Percentiles rank a stretch among this genome's conserved stretches.
These are phyloP conservation scores for Senecio squalidus DNA, from an alignment of 140 eudicot species.

Conservation along the genomic window DNA sequence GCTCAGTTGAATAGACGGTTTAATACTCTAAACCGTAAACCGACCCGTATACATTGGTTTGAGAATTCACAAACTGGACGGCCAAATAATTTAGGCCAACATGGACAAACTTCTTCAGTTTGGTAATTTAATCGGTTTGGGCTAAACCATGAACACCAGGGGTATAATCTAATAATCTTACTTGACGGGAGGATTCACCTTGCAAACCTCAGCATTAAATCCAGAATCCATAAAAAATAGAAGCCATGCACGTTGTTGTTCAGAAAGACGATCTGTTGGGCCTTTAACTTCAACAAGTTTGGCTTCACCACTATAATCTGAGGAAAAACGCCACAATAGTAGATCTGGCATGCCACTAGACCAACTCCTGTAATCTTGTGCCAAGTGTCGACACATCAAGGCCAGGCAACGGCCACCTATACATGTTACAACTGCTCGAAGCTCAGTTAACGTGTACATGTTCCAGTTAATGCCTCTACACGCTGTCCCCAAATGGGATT, in stretches of 20 bases:
- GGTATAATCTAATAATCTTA: slow-evolving; percentile 14
- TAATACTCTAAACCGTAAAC: neutral
- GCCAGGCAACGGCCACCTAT: slow-evolving; percentile 81
- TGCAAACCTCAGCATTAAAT: slow-evolving; percentile 76
- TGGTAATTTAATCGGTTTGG: neutral
- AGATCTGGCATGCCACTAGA: slow-evolving; percentile 96
- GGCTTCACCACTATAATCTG: slow-evolving; percentile 80
- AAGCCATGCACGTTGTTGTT: slow-evolving; percentile 96
- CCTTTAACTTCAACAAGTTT: slow-evolving; percentile 97
- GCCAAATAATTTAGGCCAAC: neutral
- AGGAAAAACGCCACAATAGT: slow-evolving; percentile 73
- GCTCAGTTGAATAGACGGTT: neutral
- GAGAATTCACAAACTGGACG: neutral
- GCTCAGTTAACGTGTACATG: slow-evolving; percentile 53
- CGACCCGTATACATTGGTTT: neutral
- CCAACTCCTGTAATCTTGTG: slow-evolving; percentile 93
- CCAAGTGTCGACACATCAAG: slow-evolving; percentile 66
- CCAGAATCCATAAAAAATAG: slow-evolving; percentile 86
- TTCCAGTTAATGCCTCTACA: slow-evolving; percentile 90
- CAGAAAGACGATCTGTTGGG: slow-evolving; percentile 86
- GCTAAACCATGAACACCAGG: neutral
- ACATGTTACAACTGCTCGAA: slow-evolving; percentile 76
- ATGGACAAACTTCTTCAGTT: neutral
- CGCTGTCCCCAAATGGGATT: slow-evolving; percentile 56
- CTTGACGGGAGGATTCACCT: slow-evolving; percentile 56